These are phyloP conservation scores for Apiosordaria backusii DNA, from an alignment of 495 filamentous ascomycete species.

Conservation along the genomic window DNA sequence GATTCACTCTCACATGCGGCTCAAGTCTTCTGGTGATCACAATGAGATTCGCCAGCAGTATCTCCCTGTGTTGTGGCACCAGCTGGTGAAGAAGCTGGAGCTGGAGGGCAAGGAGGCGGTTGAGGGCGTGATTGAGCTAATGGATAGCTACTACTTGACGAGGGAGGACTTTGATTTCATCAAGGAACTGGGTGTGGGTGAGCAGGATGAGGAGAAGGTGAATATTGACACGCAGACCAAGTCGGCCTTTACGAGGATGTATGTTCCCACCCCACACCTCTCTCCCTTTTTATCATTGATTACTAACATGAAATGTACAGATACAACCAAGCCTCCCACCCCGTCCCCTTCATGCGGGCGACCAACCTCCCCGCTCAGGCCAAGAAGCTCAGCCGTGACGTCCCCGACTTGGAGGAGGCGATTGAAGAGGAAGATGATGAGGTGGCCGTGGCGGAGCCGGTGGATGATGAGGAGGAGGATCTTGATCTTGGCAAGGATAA, in stretches of 20 bases:
- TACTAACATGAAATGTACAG: conserved; percentile 39
- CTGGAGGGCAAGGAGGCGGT: conserved; percentile 71
- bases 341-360: conserved; percentile 93
- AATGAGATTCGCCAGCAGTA: conserved; percentile 95
- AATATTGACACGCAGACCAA: conserved; percentile 83
- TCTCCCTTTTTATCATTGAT: neutral
- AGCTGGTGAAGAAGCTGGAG: conserved; percentile 67
- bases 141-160: conserved; percentile 98
- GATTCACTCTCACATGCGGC: conserved; percentile 94
- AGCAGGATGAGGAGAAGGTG: conserved; percentile 67
- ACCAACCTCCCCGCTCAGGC: conserved; percentile 61
- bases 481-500: conserved; percentile 89
- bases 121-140: conserved; percentile 71
- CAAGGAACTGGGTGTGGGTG: conserved; percentile 84
- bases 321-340: conserved; percentile 85
- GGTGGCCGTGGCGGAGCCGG: conserved; percentile 54
- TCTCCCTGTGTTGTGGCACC: conserved; percentile 81
- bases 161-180: conserved; percentile 91
- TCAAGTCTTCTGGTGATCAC: conserved; percentile 85
- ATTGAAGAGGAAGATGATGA: conserved; percentile 88
- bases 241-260: conserved; percentile 78
- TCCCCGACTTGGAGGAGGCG: conserved; percentile 93
- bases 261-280: conserved; percentile 33
- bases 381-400: conserved; percentile 68
- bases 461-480: conserved; percentile 64